Base-by-base conservation (phyloP, 2,329 filamentous ascomycete genomes). In the Amesomyces nigricolor region DNA sequence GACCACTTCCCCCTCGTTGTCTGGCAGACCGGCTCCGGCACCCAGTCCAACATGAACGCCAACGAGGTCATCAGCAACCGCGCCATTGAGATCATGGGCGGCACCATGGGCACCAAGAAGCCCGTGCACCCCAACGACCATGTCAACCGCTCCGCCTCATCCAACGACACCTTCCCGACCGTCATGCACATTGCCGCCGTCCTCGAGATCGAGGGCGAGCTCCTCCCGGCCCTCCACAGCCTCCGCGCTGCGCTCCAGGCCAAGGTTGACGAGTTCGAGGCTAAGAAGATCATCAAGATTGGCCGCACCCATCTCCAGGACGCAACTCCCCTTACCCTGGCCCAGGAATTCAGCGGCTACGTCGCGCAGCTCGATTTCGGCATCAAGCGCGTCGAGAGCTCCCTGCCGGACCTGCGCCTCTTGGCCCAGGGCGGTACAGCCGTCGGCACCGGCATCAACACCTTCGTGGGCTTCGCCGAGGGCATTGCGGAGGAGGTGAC, bases 51-150 rank as follows among this genome's bases (percentile, higher is more conserved):
- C 84, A 97, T 97, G 94, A 99, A 99, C 78, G 91, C 92, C 71
- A 99, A 99, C 79, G 94, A 99, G 74, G 94, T 99, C 74, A 97
- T 99, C 74, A 96, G 92, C 63, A 99, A 97, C 83, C 89, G 94
- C 63, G 94, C 94, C 63, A 97, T 97, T 73, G 92, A 97, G 79
- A 95, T 97, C 62, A 82, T 97, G 52, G 94, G 94, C 65, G 94
- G 94, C 67, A 81, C 81, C 63, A 96, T 91, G 89, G 94, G 94
- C 66, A 86, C 79, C 82, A 97, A 97, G 86, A 96, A 95, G 80
- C 94, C 94, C 29, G 94, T 99, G 62, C 94, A 99, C 78, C 94
- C 94, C 68, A 99, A 97, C 76, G 94, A 99, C 78, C 94, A 99
- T 73, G 94, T 99, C 74, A 99, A 99, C 83, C 95, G 95, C 85